Percentiles rank a stretch among this genome's conserved stretches.
These are phyloP conservation scores for Arctostaphylos glauca DNA, from an alignment of 148 eudicot species.

Conservation along the genomic window DNA sequence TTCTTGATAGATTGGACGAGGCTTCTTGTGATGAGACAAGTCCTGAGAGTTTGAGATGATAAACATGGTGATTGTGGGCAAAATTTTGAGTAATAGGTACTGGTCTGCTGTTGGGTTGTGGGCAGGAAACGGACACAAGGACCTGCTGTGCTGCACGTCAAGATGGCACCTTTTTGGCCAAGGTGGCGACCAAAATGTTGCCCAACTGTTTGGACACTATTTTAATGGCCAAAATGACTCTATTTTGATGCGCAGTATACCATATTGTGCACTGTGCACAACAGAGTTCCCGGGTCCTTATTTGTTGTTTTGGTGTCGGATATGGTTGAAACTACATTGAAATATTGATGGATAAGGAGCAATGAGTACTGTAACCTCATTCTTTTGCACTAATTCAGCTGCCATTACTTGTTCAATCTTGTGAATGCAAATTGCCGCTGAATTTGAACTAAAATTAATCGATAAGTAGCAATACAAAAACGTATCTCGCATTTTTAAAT, in stretches of 20 bases:
- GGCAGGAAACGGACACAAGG: neutral
- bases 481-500: too few relatives aligned
- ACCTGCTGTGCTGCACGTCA: too few relatives aligned
- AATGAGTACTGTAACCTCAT: neutral
- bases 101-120: neutral
- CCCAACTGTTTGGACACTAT: too few relatives aligned
- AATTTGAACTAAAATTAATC: too few relatives aligned
- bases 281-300: too few relatives aligned
- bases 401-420: neutral
- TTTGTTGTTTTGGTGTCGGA: neutral
- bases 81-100: neutral
- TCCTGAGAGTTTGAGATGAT: slow-evolving; percentile 16
- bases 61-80: neutral
- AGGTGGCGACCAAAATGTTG: too few relatives aligned
- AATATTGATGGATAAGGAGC: neutral
- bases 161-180: too few relatives aligned
- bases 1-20: slow-evolving; percentile 82
- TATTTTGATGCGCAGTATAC: too few relatives aligned
- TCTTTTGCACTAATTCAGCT: neutral
- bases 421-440: neutral
- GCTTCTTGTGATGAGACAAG: slow-evolving; percentile 43
- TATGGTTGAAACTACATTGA: neutral
- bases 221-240: too few relatives aligned
- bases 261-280: too few relatives aligned
- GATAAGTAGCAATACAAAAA: too few relatives aligned